phyloP scores from a whole-genome alignment of 164 flowering plant species.

The Magnolia sinica region DNA sequence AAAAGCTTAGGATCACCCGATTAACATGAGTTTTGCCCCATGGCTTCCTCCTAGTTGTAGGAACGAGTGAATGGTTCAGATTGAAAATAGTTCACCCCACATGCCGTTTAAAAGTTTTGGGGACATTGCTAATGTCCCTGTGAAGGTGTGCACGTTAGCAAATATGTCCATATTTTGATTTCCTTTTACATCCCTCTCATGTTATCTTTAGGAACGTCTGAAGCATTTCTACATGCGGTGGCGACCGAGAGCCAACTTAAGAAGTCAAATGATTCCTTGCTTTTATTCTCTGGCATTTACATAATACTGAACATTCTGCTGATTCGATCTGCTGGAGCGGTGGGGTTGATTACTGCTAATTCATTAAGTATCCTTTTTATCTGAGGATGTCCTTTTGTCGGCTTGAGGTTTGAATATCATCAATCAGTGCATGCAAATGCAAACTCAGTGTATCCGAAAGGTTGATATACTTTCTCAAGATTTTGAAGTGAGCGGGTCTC shows the following conservation, averaged over 20 bases:
- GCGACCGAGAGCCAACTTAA: conserved; percentile 74
- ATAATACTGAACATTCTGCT: conserved; percentile 57
- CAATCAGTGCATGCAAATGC: background rate
- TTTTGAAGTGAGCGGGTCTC: background rate
- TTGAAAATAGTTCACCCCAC: too few relatives aligned
- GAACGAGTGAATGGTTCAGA: too few relatives aligned
- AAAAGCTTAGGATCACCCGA: too few relatives aligned
- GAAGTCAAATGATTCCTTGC: conserved; percentile 65
- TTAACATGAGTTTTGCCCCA: too few relatives aligned
- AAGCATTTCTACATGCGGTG: conserved; percentile 95
- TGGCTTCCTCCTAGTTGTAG: too few relatives aligned
- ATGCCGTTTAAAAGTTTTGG: too few relatives aligned
- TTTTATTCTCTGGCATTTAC: conserved; percentile 72
- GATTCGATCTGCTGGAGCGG: conserved; percentile 69
- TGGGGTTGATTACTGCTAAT: conserved; percentile 87
- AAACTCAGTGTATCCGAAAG: too few relatives aligned
- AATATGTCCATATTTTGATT: too few relatives aligned
- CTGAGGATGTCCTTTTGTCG: background rate
- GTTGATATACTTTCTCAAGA: background rate
- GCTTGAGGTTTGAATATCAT: background rate
- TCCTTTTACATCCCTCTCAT: conserved; percentile 7
- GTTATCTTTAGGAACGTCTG: conserved; percentile 75
- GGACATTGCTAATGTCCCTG: too few relatives aligned
- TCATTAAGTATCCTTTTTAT: conserved; percentile 79
- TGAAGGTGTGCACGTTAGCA: too few relatives aligned